Evolutionary conservation across 1,284 basidiomycete genomes (phyloP), one percentile per base, ranked within the genome.

Genomic region (Ceratobasidium papillatum): DNA sequence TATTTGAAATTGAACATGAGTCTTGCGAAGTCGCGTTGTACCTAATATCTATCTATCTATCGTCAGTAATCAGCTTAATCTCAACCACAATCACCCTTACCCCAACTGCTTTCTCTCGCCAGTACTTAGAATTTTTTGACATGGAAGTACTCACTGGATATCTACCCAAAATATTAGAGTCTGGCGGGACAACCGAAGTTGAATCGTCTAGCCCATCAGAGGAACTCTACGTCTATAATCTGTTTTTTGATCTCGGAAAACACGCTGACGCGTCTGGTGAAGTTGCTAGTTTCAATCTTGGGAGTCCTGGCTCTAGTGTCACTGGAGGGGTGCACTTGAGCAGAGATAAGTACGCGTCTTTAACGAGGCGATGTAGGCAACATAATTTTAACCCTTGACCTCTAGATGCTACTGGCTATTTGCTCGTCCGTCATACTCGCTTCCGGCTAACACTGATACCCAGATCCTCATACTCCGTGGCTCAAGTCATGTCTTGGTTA

Each of bases 381-480:
- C 34, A 47, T 3, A 17, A n/a, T 43, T 7, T 4, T 65, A 59
- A 41, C n/a, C 25, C 22, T 43, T 47, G 61, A 49, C 45, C 27
- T 56, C 30, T 47, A 76, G 76, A 22, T 74, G 63, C 19, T 76
- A 65, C 45, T 76, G 76, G 76, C 66, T 76, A 3, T 75, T 75
- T 54, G 65, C 76, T 45, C 63, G 59, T 22, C 66, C 64, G 22
- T 51, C 66, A 5, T 12, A 19, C 14, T 25, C 43, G 0, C 59
- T 75, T 34, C 74, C 76, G 5, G 22, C 68, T 7, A 52, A 76
- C 32, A 51, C 64, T 32, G 76, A 76, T 54, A 75, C 76, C 8
- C 74, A 76, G 38, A 4, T 76, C n/a, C 68, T 76, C 22, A 30
- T 71, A 2, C 36, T 76, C 11, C 74, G 61, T 9, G 54, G 65